A percentile compares a stretch with the other conserved stretches of the same genome.
Evolutionary conservation across 305 asterid genomes (phyloP).

Genomic region (Galium porrigens): DNA sequence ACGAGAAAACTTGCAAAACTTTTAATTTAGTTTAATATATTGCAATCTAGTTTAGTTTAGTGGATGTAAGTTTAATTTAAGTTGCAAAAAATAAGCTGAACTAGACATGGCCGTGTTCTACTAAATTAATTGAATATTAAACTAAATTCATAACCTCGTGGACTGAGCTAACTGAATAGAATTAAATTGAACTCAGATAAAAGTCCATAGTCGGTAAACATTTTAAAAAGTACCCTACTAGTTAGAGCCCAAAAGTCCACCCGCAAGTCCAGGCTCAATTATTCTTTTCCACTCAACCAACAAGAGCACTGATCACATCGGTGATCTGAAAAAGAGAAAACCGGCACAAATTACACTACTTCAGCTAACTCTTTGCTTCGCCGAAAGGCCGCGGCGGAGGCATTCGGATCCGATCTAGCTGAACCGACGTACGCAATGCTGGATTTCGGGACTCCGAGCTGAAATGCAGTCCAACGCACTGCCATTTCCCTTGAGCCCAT

Average conservation of each 20-base stretch:
- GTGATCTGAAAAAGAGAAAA: conserved; percentile 7
- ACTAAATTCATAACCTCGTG: too few species aligned
- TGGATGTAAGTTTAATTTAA: too few species aligned
- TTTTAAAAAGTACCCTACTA: neutral
- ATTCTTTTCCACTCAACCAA: neutral
- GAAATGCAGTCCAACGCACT: conserved; percentile 85
- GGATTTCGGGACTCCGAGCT: conserved; percentile 27
- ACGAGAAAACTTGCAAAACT: too few species aligned
- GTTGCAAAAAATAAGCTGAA: too few species aligned
- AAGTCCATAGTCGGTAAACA: too few species aligned
- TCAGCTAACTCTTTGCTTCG: neutral
- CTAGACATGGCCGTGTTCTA: too few species aligned
- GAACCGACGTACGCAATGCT: conserved; percentile 13
- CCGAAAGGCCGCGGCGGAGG: neutral
- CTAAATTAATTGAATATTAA: too few species aligned
- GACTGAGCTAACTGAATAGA: too few species aligned
- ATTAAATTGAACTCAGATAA: too few species aligned
- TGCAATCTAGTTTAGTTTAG: too few species aligned
- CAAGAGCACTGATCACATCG: neutral
- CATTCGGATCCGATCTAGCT: conserved; percentile 16
- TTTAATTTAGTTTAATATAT: too few species aligned
- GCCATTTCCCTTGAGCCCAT: conserved; percentile 69
- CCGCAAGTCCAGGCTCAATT: neutral
- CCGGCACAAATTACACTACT: neutral
- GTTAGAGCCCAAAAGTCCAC: conserved; percentile 9